phyloP scores from a whole-genome alignment of 192 early-diverging fungal genomes.

The Coemansia sp. region DNA sequence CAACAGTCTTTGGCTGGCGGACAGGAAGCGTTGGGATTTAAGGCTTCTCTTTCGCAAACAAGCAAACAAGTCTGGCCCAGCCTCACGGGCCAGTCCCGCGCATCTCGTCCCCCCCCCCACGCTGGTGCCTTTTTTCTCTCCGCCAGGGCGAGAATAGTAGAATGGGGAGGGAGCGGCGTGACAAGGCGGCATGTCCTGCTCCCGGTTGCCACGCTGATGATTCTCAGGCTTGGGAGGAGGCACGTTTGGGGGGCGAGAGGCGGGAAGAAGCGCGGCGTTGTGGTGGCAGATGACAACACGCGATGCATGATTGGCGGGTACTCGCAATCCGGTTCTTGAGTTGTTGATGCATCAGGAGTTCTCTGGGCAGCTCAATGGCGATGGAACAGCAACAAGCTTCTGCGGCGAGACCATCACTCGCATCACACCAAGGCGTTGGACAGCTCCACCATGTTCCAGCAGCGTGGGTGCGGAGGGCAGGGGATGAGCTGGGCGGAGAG shows the following conservation, averaged over 20 bases:
- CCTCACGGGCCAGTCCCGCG: too few species aligned
- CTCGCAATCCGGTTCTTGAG: not conserved
- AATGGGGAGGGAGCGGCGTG: not conserved
- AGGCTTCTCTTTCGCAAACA: not conserved
- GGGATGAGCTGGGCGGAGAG: not conserved
- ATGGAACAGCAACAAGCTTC: not conserved
- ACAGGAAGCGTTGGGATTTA: not conserved
- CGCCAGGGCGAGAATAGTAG: slow-evolving; percentile 2
- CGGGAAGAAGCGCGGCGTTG: not conserved
- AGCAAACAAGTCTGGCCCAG: not conserved
- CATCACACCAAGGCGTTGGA: not conserved
- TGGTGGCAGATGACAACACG: not conserved
- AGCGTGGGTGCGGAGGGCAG: not conserved
- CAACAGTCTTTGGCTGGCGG: too few species aligned
- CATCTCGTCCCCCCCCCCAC: not conserved
- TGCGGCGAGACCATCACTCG: not conserved
- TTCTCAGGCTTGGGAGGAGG: not conserved
- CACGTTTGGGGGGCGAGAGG: not conserved
- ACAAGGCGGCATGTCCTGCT: not conserved
- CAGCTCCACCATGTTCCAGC: not conserved
- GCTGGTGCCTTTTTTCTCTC: not conserved
- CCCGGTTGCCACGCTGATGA: not conserved
- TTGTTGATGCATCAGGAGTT: not conserved
- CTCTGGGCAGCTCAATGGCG: not conserved
- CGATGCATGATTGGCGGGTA: not conserved